A percentile compares a stretch with the other conserved stretches of the same genome.
Evolutionary conservation across 2,329 filamentous ascomycete genomes (phyloP).

Genomic region (Penicillium sp.): DNA sequence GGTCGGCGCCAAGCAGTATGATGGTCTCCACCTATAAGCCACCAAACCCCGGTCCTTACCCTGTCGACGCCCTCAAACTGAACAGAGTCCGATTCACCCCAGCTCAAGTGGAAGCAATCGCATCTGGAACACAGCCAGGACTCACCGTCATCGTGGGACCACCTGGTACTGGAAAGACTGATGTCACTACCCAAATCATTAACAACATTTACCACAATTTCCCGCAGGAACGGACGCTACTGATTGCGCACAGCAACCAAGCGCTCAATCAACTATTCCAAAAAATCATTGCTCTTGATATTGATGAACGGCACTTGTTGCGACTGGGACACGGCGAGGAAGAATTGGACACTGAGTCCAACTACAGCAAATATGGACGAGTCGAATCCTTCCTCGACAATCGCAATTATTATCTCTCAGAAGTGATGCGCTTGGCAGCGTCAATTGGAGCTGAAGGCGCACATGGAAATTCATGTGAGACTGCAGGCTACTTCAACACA

Average conservation of each 20-base stretch:
- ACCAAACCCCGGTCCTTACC: conserved; percentile 85
- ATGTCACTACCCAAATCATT: conserved; percentile 97
- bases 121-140: conserved; percentile 90
- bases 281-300: conserved; percentile 94
- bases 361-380: conserved; percentile 89
- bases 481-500: conserved; percentile 91
- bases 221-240: conserved; percentile 81
- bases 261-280: conserved; percentile 96
- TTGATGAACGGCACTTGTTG: conserved; percentile 90
- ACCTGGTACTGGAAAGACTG: conserved; percentile 97
- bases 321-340: conserved; percentile 94
- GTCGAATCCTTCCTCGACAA: conserved; percentile 95
- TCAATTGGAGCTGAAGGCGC: conserved; percentile 86
- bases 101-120: conserved; percentile 86
- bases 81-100: conserved; percentile 88
- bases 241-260: conserved; percentile 96
- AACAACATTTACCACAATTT: conserved; percentile 99
- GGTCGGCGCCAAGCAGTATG: conserved; percentile 64
- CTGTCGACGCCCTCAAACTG: conserved; percentile 74
- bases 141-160: conserved; percentile 92
- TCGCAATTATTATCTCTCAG: conserved; percentile 70
- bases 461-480: conserved; percentile 96
- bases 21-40: conserved; percentile 88
- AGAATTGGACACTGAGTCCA: conserved; percentile 80
- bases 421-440: conserved; percentile 81